Evolutionary conservation across 192 early-diverging fungal genomes (phyloP).

Genomic region (Coemansia sp.): DNA sequence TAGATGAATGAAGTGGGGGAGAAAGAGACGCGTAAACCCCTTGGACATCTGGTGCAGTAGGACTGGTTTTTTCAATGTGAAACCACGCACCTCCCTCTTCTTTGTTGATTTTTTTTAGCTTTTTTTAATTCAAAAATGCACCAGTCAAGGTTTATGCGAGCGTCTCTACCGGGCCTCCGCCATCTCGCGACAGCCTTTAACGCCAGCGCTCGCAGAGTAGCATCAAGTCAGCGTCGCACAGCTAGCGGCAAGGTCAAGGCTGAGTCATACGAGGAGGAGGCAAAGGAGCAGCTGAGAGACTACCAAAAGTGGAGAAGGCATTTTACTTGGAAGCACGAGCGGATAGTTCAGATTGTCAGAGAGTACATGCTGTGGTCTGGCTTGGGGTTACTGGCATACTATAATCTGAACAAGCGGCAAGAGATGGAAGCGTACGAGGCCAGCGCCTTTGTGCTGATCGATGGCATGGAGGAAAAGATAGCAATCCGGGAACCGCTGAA

Average conservation of each 20-base stretch:
- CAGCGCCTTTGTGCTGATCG: slow-evolving; percentile 30
- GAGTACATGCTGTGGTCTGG: slow-evolving; percentile 43
- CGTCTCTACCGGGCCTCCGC: background rate
- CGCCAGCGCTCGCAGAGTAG: background rate
- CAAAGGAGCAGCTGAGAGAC: slow-evolving; percentile 34
- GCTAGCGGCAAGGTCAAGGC: background rate
- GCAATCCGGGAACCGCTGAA: slow-evolving; percentile 22
- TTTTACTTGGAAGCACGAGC: slow-evolving; percentile 32
- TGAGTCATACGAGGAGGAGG: slow-evolving; percentile 20
- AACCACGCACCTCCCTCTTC: too few relatives aligned
- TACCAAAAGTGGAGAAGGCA: slow-evolving; percentile 43
- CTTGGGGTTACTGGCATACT: slow-evolving; percentile 33
- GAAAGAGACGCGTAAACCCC: too few relatives aligned
- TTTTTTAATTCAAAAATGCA: background rate
- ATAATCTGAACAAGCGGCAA: slow-evolving; percentile 28
- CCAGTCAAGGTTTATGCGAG: background rate
- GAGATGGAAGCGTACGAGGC: slow-evolving; percentile 36
- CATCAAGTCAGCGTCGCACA: background rate
- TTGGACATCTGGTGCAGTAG: too few relatives aligned
- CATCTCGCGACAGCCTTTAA: background rate
- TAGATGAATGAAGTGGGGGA: too few relatives aligned
- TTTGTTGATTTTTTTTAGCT: background rate
- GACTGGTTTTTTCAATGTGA: too few relatives aligned
- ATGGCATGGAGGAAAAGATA: slow-evolving; percentile 26
- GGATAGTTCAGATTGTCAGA: slow-evolving; percentile 8